Evolutionary conservation across 148 eudicot genomes (phyloP), one percentile per base, ranked within the genome.

Genomic region (Polygonum maritimum): DNA sequence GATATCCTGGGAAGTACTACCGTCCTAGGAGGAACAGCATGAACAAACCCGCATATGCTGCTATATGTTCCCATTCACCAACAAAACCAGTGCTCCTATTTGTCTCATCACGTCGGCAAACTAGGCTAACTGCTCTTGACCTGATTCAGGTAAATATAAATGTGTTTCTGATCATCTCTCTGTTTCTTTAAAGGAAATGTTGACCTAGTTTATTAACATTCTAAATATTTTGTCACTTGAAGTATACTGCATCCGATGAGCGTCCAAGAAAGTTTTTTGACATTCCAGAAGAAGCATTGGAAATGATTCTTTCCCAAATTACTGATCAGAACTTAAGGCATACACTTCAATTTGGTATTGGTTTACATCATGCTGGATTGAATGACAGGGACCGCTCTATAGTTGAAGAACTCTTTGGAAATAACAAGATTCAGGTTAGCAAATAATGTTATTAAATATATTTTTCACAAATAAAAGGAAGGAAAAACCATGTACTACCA

Each of bases 11-110:
- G 83, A 94, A 94, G 86, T 95, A 78, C 80, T 95, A 95, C 81
- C 92, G 97, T 80, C 98, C 97, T 54, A 91, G 98, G 80, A 95
- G 92, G 98, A 90, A 90, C 82, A 95, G 98, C 89, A 95, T 95
- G 98, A 95, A 95, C 62, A 95, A 95, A 77, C 98, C 98, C 78
- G 84, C 98, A 2, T 95, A 92, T 90, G 98, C 98, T 73, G 97
- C 98, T 76, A 92, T 94, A 85, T 84, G 91, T 75, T 85, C 92
- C 41, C 98, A 95, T 87, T 92, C 98, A 74, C 98, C 98, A 57
- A 88, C 97, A 83, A 95, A 95, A 79, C 98, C 98, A 45, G 97
- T 95, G 79, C 92, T 95, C 51, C 85, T 95, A 62, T 95, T 95
- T 87, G 98, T 95, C 80, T 95, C 98, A 26, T 95, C 98, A 38